Evolutionary conservation across 495 filamentous ascomycete species (phyloP).

Genomic region (Hyphodiscus hymeniophilus): DNA sequence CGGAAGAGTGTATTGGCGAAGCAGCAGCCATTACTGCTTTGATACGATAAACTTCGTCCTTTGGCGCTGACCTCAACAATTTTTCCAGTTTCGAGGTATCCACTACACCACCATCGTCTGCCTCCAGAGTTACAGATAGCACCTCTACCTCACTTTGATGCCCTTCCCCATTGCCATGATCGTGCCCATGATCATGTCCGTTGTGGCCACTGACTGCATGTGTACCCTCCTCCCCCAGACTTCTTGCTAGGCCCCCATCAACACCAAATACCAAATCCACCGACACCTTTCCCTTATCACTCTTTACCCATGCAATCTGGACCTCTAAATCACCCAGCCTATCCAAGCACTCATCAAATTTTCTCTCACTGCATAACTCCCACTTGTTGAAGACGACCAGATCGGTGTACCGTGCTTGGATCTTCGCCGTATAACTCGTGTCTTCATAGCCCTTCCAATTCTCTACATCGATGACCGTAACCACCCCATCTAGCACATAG

Average conservation of each 20-base stretch:
- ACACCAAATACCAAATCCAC: constrained; percentile 77
- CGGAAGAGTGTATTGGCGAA: constrained; percentile 48
- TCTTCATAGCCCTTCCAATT: constrained; percentile 96
- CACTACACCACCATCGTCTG: constrained; percentile 34
- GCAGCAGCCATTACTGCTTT: constrained; percentile 71
- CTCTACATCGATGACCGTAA: constrained; percentile 91
- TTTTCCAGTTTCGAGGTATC: constrained; percentile 56
- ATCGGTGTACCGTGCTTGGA: constrained; percentile 87
- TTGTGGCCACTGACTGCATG: constrained; percentile 21
- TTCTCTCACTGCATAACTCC: constrained; percentile 63
- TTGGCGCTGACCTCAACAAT: constrained; percentile 62
- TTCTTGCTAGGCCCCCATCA: constrained; percentile 67
- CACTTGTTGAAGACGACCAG: constrained; percentile 94
- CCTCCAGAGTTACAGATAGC: constrained; percentile 59
- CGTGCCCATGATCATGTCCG: constrained; percentile 34
- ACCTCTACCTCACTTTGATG: constrained; percentile 90
- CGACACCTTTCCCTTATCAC: constrained; percentile 64
- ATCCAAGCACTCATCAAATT: constrained; percentile 77
- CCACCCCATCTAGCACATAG: constrained; percentile 81
- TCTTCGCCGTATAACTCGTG: constrained; percentile 76
- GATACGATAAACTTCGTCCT: constrained; percentile 92
- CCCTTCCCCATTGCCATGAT: constrained; percentile 32
- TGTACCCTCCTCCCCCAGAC: constrained; percentile 32
- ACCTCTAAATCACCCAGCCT: constrained; percentile 80
- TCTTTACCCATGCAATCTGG: constrained; percentile 72